phyloP scores from a whole-genome alignment of 768 basidiomycete genomes.

The Russula foetens region DNA sequence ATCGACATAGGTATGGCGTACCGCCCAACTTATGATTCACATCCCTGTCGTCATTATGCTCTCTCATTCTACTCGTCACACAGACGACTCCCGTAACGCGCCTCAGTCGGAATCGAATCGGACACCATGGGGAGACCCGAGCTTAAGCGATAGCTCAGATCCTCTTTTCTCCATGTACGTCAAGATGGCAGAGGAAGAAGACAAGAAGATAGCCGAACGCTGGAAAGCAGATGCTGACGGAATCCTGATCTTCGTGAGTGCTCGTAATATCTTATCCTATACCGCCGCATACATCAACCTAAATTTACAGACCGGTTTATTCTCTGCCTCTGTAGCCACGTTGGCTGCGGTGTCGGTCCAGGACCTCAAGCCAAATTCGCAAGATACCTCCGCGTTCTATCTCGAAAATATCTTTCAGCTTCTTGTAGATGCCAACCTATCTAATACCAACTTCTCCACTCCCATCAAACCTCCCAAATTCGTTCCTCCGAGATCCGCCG shows the following conservation, averaged over 20 bases:
- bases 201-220: not conserved
- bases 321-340: not conserved
- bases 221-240: not conserved
- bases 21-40: too few relatives aligned
- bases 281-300: too few relatives aligned
- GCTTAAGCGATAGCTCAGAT: not conserved
- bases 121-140: not conserved
- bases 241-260: not conserved
- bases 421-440: not conserved
- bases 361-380: not conserved
- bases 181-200: not conserved
- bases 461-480: not conserved
- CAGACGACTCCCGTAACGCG: too few relatives aligned
- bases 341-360: not conserved
- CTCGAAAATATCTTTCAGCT: not conserved
- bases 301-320: not conserved
- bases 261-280: too few relatives aligned
- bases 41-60: too few relatives aligned
- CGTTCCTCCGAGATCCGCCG: not conserved
- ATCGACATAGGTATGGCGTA: too few relatives aligned
- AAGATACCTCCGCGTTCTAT: not conserved
- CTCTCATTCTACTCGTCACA: too few relatives aligned
- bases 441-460: not conserved
- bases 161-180: too few relatives aligned
- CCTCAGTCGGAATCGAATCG: too few relatives aligned